phyloP scores from a whole-genome alignment of 75 land plant species.

The Azolla pinnata region DNA sequence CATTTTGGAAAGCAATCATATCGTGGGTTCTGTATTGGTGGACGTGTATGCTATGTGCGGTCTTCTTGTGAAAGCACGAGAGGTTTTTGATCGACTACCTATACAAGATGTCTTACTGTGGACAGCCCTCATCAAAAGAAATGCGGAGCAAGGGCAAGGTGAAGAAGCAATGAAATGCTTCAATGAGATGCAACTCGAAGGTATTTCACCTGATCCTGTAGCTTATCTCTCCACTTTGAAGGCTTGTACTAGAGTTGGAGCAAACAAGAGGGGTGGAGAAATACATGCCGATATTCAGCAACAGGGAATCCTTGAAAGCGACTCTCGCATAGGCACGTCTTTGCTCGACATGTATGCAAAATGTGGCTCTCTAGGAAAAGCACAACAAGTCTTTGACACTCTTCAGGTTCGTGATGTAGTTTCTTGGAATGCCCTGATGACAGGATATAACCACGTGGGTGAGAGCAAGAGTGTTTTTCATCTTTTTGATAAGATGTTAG shows the following conservation, averaged over 20 bases:
- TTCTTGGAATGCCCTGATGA: no score
- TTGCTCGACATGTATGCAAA: conserved; percentile 2
- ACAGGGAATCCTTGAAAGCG: neutral
- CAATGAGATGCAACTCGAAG: conserved; percentile 31
- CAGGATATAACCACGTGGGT: neutral
- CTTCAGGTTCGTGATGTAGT: neutral
- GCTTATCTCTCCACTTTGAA: conserved; percentile 41
- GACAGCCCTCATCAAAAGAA: conserved; percentile 50
- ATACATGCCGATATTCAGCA: conserved; percentile 10
- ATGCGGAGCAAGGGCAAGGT: conserved; percentile 40
- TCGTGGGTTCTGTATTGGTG: conserved; percentile 40
- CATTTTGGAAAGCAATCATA: conserved; percentile 31
- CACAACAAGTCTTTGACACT: neutral
- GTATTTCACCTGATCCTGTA: conserved; percentile 30
- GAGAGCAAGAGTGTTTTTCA: neutral
- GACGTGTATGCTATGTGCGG: conserved; percentile 61
- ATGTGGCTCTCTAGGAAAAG: neutral
- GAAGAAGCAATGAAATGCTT: conserved; percentile 30
- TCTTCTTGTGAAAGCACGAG: conserved; percentile 20
- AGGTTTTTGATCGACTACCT: conserved; percentile 29
- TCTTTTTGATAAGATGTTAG: neutral
- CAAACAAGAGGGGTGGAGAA: conserved; percentile 7
- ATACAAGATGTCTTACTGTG: conserved; percentile 47
- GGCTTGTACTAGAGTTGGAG: conserved; percentile 34
- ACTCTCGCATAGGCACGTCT: neutral